These are phyloP conservation scores for Simplicillium aogashimaense DNA, from an alignment of 2,329 filamentous ascomycete species.

Conservation along the genomic window DNA sequence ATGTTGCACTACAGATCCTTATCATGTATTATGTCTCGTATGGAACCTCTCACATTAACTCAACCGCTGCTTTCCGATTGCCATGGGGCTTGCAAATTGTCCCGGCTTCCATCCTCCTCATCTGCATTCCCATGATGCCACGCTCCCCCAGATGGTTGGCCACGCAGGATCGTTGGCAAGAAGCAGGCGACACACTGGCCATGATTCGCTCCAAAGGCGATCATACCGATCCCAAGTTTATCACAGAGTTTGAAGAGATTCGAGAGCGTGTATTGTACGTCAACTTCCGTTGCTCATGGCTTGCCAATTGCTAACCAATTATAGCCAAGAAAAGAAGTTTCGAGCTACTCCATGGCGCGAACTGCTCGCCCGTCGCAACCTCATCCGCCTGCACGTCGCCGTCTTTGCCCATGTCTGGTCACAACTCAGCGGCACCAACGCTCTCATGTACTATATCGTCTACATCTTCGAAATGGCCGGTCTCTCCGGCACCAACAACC, in stretches of 20 bases:
- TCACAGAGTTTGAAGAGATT: constrained; percentile 45
- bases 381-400: constrained; percentile 34
- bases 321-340: constrained; percentile 6
- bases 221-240: constrained; percentile 37
- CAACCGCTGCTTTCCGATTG: constrained; percentile 47
- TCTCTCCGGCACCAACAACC: constrained; percentile 27
- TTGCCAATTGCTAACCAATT: neutral
- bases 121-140: constrained; percentile 46
- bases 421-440: constrained; percentile 37
- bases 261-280: constrained; percentile 15
- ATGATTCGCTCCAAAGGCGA: constrained; percentile 44
- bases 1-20: constrained; percentile 34
- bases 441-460: constrained; percentile 43
- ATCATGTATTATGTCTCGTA: constrained; percentile 61
- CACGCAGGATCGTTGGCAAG: constrained; percentile 47
- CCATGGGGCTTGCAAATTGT: constrained; percentile 57
- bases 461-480: constrained; percentile 18
- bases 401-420: constrained; percentile 39
- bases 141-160: constrained; percentile 53
- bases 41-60: constrained; percentile 47
- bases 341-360: constrained; percentile 16
- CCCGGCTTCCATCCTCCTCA: constrained; percentile 44
- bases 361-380: constrained; percentile 30
- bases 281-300: too few relatives aligned
- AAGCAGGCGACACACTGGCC: constrained; percentile 37